A percentile compares a stretch with the other conserved stretches of the same genome.
Conservation (phyloP, 257 asterid genomes). For the Asclepias syriaca region DNA sequence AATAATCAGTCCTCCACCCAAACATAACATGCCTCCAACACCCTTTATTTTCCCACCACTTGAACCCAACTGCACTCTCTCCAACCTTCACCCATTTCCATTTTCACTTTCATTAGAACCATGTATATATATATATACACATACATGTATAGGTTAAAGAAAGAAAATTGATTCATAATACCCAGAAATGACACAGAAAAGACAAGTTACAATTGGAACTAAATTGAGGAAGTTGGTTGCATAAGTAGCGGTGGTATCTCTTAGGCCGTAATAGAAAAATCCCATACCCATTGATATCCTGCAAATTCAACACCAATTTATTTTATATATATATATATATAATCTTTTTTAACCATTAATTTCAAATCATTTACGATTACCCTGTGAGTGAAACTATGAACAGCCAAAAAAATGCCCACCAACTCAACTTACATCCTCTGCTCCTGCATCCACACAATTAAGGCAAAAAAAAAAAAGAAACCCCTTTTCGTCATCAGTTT, state of each 20-base stretch:
- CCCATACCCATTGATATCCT: slow-evolving; percentile 61
- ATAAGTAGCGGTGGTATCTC: slow-evolving; percentile 64
- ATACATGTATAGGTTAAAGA: too few relatives aligned
- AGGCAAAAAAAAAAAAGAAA: too few relatives aligned
- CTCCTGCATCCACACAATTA: slow-evolving; percentile 27
- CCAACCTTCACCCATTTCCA: slow-evolving; percentile 29
- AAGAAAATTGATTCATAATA: slow-evolving; percentile 9
- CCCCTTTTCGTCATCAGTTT: too few relatives aligned
- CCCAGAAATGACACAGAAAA: slow-evolving; percentile 43
- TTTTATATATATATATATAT: too few relatives aligned
- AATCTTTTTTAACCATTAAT: too few relatives aligned
- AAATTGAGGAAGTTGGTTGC: slow-evolving; percentile 57
- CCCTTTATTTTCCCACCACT: slow-evolving; percentile 36
- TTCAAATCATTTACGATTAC: slow-evolving; percentile 15
- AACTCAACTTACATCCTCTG: slow-evolving; percentile 25
- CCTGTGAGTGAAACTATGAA: slow-evolving; percentile 58
- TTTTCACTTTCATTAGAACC: too few relatives aligned
- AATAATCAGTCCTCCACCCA: slow-evolving; percentile 46
- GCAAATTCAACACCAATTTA: slow-evolving; percentile 1
- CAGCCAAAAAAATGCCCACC: slow-evolving; percentile 36
- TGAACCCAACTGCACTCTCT: slow-evolving; percentile 26
- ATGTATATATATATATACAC: too few relatives aligned
- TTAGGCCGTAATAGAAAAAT: slow-evolving; percentile 57
- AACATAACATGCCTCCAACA: slow-evolving; percentile 45
- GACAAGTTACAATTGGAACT: slow-evolving; percentile 47